Evolutionary conservation across 345 rosid species (phyloP), one percentile per base, ranked within the genome.

Genomic region (Rhodamnia argentea): DNA sequence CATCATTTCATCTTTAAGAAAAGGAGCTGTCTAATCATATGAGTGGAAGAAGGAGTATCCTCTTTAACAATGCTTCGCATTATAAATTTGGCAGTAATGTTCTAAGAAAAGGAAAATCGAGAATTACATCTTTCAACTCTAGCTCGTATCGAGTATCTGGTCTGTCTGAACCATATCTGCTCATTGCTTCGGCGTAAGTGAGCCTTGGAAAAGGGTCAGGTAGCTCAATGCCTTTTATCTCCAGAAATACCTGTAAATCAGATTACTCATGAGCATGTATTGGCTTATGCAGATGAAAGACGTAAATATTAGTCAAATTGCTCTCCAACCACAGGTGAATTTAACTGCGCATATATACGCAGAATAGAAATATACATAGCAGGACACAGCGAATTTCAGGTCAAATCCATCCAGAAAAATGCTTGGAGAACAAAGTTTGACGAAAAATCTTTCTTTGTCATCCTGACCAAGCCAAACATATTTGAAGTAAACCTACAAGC

Each of bases 81-180:
- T 8, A 32, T 64, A 64, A 64, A 64, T 64, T 32, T 0, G 7
- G 58, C 76, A 60, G 56, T 47, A 29, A 84, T 84, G 29, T 52
- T 6, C 83, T 7, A 42, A 50, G 64, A 58, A 22, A n/a, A 78
- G 51, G 64, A 75, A 87, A 85, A 88, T 50, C 85, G 84, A 87
- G 62, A 50, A 89, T 90, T 96, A 96, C 99, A 83, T 97, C 95
- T 92, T 95, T 96, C 93, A 97, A 92, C 92, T 94, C 94, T 74
- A 97, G 96, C 92, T 90, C 98, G 86, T 92, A 97, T 93, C 99
- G 94, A 82, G 91, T 92, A 89, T 97, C 99, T 53, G 99, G 99
- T 89, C 96, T 92, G 91, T 97, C 99, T 83, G 99, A 95, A 86
- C 99, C 99, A 88, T 94, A 97, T 88, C 91, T 91, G 89, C 88